A percentile compares a stretch with the other conserved stretches of the same genome.
Evolutionary conservation across 2,329 filamentous ascomycete species (phyloP).

Genomic region (Leptographium wingfieldii): DNA sequence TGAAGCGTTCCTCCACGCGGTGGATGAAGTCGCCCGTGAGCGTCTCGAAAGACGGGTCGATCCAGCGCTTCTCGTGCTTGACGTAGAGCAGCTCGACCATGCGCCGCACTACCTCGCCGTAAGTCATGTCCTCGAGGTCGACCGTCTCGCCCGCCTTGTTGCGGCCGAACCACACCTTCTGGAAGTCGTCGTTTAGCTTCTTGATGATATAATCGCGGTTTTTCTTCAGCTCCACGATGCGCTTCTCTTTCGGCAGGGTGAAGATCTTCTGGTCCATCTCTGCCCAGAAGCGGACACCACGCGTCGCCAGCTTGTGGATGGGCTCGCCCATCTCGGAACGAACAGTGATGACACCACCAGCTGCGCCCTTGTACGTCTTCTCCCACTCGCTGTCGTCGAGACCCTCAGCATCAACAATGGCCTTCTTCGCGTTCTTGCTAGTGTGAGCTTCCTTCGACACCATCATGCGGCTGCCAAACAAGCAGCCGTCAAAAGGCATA

Average conservation of each 20-base stretch:
- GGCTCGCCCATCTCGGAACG: conserved; percentile 99
- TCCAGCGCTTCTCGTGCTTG: conserved; percentile 83
- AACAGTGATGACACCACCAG: conserved; percentile 91
- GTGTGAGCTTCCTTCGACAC: conserved; percentile 86
- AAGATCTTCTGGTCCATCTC: conserved; percentile 99
- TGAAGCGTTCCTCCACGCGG: conserved; percentile 94
- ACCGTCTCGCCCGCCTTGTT: conserved; percentile 70
- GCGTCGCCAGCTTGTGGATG: conserved; percentile 95
- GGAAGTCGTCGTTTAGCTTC: conserved; percentile 91
- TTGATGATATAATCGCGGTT: conserved; percentile 84
- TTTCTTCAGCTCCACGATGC: conserved; percentile 76
- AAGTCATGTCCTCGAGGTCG: conserved; percentile 93
- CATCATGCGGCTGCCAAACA: conserved; percentile 92
- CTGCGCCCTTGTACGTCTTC: conserved; percentile 80
- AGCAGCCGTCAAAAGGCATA: conserved; percentile 88
- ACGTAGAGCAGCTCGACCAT: conserved; percentile 88
- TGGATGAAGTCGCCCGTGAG: conserved; percentile 93
- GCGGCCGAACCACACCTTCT: conserved; percentile 91
- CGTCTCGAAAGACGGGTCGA: conserved; percentile 68
- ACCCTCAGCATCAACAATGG: conserved; percentile 76
- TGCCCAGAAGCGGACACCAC: conserved; percentile 92
- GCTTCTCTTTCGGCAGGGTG: conserved; percentile 87
- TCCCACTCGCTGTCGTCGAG: conserved; percentile 79
- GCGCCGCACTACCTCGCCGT: conserved; percentile 72
- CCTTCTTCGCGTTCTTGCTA: conserved; percentile 75